A percentile compares a stretch with the other conserved stretches of the same genome.
These are phyloP conservation scores for Dothistroma pini DNA, from an alignment of 2,329 filamentous ascomycete genomes.

Conservation along the genomic window DNA sequence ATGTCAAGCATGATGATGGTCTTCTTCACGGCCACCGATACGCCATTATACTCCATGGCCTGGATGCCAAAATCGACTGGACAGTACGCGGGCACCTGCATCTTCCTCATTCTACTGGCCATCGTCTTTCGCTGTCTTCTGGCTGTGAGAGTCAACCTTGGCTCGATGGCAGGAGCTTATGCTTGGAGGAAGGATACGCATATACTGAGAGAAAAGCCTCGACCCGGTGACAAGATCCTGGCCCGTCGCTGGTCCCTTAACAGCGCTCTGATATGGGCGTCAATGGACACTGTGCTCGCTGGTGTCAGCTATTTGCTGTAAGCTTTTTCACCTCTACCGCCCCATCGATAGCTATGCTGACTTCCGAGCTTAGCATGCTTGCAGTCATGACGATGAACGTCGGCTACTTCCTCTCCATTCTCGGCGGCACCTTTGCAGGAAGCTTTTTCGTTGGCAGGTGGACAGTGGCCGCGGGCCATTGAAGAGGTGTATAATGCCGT, in stretches of 20 bases:
- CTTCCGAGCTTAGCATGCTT: neutral
- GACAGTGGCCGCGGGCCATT: neutral
- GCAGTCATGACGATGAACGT: neutral
- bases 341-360: neutral
- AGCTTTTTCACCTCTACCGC: slow-evolving; percentile 41
- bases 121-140: slow-evolving; percentile 57
- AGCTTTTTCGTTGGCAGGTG: slow-evolving; percentile 1
- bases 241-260: slow-evolving; percentile 70
- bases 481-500: no score
- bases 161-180: neutral
- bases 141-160: slow-evolving; percentile 18
- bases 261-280: slow-evolving; percentile 67
- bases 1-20: slow-evolving; percentile 48
- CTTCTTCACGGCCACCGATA: slow-evolving; percentile 61
- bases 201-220: neutral
- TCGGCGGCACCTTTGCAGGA: neutral
- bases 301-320: slow-evolving; percentile 81
- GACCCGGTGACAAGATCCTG: slow-evolving; percentile 19
- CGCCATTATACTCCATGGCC: slow-evolving; percentile 59
- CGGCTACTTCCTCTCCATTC: neutral
- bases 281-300: slow-evolving; percentile 63
- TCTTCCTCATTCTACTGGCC: slow-evolving; percentile 77
- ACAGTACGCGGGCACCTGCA: slow-evolving; percentile 78
- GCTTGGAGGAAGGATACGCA: neutral
- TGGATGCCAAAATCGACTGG: slow-evolving; percentile 69